Evolutionary conservation across 2,329 filamentous ascomycete species (phyloP).

Genomic region (Beauveria pseudobassiana): DNA sequence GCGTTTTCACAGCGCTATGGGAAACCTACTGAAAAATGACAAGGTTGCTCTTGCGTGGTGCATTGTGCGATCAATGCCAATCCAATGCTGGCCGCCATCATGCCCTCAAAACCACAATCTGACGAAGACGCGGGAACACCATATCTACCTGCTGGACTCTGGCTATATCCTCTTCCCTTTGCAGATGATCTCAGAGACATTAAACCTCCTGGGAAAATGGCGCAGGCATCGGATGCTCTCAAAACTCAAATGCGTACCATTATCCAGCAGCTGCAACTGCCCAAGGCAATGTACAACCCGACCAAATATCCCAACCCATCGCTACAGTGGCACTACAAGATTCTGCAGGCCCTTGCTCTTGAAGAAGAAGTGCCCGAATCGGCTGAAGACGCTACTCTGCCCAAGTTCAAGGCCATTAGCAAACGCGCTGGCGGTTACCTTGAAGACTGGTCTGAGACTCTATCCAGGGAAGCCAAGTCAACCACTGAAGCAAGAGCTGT

Average conservation of each 20-base stretch:
- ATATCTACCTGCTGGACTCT: constrained; percentile 73
- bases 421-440: constrained; percentile 79
- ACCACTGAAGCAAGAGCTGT: constrained; percentile 32
- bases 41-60: constrained; percentile 89
- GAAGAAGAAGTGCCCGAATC: constrained; percentile 83
- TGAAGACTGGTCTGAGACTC: constrained; percentile 63
- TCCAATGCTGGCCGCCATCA: constrained; percentile 71
- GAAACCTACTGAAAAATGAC: constrained; percentile 70
- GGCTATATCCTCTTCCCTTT: constrained; percentile 82
- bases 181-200: constrained; percentile 78
- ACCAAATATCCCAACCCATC: constrained; percentile 84
- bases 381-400: constrained; percentile 68
- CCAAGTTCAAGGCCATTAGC: constrained; percentile 79
- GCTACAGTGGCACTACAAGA: constrained; percentile 95
- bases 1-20: constrained; percentile 86
- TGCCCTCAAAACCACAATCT: constrained; percentile 62
- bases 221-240: constrained; percentile 58
- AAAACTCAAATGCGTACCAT: constrained; percentile 77
- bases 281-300: constrained; percentile 77
- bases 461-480: constrained; percentile 48
- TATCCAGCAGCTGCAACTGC: constrained; percentile 80
- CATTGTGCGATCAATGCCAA: constrained; percentile 72
- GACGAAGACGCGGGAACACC: constrained; percentile 61
- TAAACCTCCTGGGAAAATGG: constrained; percentile 50
- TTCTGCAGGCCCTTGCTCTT: constrained; percentile 82